phyloP scores from a whole-genome alignment of 2,329 filamentous ascomycete species.

The Daldinia eschscholtzii region DNA sequence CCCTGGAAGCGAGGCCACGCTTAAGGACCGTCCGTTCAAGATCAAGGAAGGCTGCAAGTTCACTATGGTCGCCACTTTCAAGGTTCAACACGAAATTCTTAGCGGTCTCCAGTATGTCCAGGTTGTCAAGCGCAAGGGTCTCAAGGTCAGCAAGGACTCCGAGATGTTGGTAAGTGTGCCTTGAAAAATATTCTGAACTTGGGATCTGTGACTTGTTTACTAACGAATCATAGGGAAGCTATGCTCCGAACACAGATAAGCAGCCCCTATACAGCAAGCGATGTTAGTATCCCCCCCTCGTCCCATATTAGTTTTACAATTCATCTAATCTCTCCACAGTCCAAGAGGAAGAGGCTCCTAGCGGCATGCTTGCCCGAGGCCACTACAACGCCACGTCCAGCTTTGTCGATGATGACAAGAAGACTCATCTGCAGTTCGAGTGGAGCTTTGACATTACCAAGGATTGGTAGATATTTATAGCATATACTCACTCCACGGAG shows the following conservation, averaged over 20 bases:
- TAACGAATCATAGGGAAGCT: slow-evolving; percentile 77
- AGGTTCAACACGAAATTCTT: slow-evolving; percentile 96
- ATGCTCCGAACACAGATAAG: slow-evolving; percentile 90
- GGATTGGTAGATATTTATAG: slow-evolving; percentile 77
- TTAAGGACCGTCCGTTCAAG: slow-evolving; percentile 94
- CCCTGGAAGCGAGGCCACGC: slow-evolving; percentile 77
- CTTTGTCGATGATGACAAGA: slow-evolving; percentile 96
- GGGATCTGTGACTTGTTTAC: slow-evolving; percentile 19
- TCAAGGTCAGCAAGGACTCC: slow-evolving; percentile 90
- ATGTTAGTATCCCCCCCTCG: slow-evolving; percentile 71
- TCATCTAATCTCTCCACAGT: slow-evolving; percentile 65
- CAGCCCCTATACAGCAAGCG: slow-evolving; percentile 89
- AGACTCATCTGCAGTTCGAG: slow-evolving; percentile 89
- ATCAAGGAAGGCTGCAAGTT: slow-evolving; percentile 97
- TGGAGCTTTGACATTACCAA: slow-evolving; percentile 98
- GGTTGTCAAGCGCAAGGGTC: slow-evolving; percentile 88
- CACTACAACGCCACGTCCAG: slow-evolving; percentile 90
- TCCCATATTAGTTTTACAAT: not conserved
- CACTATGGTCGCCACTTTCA: slow-evolving; percentile 93
- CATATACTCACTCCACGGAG: not conserved
- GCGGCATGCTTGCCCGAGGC: slow-evolving; percentile 89
- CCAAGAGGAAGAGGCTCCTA: slow-evolving; percentile 90
- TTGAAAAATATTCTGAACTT: not conserved
- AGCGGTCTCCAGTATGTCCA: slow-evolving; percentile 97
- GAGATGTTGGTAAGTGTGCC: slow-evolving; percentile 89